Evolutionary conservation across 176 grass and related monocot species (phyloP), one percentile per base, ranked within the genome.

Genomic region (Oryza meyeriana): DNA sequence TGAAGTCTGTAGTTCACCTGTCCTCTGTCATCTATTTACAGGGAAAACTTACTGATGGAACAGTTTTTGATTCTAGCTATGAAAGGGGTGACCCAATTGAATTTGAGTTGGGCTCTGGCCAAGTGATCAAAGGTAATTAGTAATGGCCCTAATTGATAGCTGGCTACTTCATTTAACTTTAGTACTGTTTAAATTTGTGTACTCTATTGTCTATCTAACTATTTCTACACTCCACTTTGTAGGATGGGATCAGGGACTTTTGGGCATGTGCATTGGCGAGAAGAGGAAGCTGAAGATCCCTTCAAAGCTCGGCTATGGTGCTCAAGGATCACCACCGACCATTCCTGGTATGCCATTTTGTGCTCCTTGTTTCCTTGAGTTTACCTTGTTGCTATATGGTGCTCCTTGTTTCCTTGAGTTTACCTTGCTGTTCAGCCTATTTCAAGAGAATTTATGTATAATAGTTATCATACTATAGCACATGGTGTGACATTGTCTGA

Each of bases 221-320:
- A 52, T 69, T 73, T 76, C 14, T 65, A 28, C 45, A 58, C 42
- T 63, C 73, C 36, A 63, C 26, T 31, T 48, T 78, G 10, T 75
- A 99, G 93, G 96, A 71, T 99, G 96, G 96, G 96, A 99, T 69
- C 96, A 99, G 84, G 96, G 96, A 9, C 76, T 99, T 69, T 39
- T 99, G 85, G 93, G 96, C 48, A 99, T 99, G 96, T 99, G 96
- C 1, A 89, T 99, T 6, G 96, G 96, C 77, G 93, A 99, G 80
- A 95, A 99, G 74, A 55, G 96, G 65, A 99, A 95, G 81, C 66
- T 99, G 73, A 99, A 99, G 85, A 99, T 99, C 70, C 96, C 96
- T n/a, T 67, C 93, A 66, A 95, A 95, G 69, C 96, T 99, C 28
- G 96, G 93, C 8, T 99, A 99, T 61, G 96, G 96, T 26, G 82